Evolutionary conservation across 805 yeast genomes (phyloP), one percentile per base, ranked within the genome.

Genomic region (Hanseniaspora lachancei): DNA sequence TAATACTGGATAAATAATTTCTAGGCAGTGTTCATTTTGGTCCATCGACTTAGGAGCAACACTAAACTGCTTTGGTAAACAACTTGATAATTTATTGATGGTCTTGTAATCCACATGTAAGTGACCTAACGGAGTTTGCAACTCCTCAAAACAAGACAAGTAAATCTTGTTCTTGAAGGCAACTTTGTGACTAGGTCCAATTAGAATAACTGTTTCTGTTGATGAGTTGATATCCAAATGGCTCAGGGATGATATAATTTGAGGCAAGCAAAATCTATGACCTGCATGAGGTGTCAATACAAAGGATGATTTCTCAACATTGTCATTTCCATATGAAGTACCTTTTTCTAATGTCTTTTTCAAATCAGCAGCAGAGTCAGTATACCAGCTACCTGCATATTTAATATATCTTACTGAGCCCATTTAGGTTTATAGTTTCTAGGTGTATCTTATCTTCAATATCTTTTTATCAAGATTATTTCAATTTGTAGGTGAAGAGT

Each of bases 171-270:
- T 82, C 57, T 73, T 73, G 70, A 85, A 87, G 65, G 84, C 89
- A 9, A 85, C 82, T 67, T 86, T 95, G 66, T 93, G 98, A 0
- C 96, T 85, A 0, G 98, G 98, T 0, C 97, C 97, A 65, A 93
- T 66, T 1, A 93, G 72, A 61, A 93, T 86, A 1, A 93, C 78
- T 20, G 91, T 72, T 60, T 79, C 75, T 20, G 76, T 71, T 29
- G 43, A 43, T 7, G 44, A 21, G 18, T 27, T 44, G 20, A 80
- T 66, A 63, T 86, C 95, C 77, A 91, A 77, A 0, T 80, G 77
- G 1, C 75, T 75, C 62, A 86, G 91, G 0, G 95, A 78, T 64
- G 85, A 81, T 0, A 89, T 93, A 61, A 91, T 74, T 0, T 86
- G 79, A 7, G 72, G 68, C 0, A 96, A 96, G 41, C 95, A 83